phyloP scores from a whole-genome alignment of 805 yeast genomes.

The Tetrapisispora iriomotensis region DNA sequence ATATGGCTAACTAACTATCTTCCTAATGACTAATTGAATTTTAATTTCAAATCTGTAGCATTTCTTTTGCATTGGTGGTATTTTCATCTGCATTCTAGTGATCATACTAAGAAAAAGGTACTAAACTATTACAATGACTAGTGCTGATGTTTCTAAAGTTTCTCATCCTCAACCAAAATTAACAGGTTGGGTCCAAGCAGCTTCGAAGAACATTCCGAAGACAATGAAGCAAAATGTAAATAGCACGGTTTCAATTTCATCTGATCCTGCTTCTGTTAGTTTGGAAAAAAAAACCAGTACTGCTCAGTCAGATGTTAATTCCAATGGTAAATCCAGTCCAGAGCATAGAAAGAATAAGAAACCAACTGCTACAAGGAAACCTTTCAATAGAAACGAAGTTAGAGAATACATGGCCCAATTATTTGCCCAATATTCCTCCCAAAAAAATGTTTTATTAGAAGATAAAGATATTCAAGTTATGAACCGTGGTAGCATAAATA shows the following conservation, averaged over 20 bases:
- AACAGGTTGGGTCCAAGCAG: slow-evolving; percentile 29
- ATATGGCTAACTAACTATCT: too few relatives aligned
- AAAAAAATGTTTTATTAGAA: slow-evolving; percentile 8
- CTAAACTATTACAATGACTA: slow-evolving; percentile 7
- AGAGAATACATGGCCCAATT: slow-evolving; percentile 13
- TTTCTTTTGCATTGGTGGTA: too few relatives aligned
- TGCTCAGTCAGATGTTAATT: background rate
- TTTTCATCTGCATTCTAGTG: too few relatives aligned
- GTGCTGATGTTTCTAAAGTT: background rate
- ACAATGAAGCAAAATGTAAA: background rate
- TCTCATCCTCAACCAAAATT: slow-evolving; percentile 14
- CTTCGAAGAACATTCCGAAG: slow-evolving; percentile 13
- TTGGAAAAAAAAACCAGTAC: too few relatives aligned
- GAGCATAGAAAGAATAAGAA: background rate
- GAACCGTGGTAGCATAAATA: slow-evolving; percentile 3
- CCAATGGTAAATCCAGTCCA: slow-evolving; percentile 2
- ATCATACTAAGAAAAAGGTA: background rate
- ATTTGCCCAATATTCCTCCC: slow-evolving; percentile 6
- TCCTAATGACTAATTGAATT: too few relatives aligned
- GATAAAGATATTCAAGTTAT: slow-evolving; percentile 1
- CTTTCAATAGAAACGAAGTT: slow-evolving; percentile 24
- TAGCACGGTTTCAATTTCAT: background rate
- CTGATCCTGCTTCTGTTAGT: background rate
- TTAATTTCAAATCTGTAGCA: too few relatives aligned
- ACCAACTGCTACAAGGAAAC: slow-evolving; percentile 6